Evolutionary conservation across 2,329 filamentous ascomycete species (phyloP), one percentile per base, ranked within the genome.

Genomic region (Pestalotiopsis sp.): DNA sequence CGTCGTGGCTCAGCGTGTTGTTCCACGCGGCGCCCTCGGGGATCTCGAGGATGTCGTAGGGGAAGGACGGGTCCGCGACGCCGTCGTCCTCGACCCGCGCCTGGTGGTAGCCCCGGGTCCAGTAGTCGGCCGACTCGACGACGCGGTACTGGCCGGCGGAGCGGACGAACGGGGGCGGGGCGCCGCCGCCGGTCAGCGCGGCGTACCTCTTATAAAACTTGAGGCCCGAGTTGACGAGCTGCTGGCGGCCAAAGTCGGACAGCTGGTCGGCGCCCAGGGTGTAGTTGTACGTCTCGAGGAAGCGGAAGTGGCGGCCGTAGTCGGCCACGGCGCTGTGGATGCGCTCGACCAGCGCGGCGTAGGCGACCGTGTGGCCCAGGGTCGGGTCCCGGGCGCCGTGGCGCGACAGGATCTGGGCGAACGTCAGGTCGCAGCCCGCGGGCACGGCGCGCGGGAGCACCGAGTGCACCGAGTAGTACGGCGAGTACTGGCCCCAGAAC

Each of bases 361-460:
- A 97, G 6, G 79, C 76, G 12, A 78, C 77, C 0, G 90, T 88
- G 82, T 95, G 97, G 72, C 83, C 82, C 12, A 82, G 75, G 0
- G 94, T 97, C 1, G 95, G 95, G 77, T 93, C 92, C 66, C 95
- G 88, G 49, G 93, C 93, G 62, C 94, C 95, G 77, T 98, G 95
- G 2, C 95, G 90, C 25, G 93, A 94, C 62, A 98, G 86, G 27
- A 95, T 83, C 75, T 95, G 92, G 1, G 87, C 95, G 79, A 97
- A 95, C 2, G 91, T 95, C 73, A 95, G 82, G 13, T 87, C 82
- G 80, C 95, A 98, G n/a, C 83, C 84, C 0, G 82, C 73, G 0
- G 94, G 94, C 0, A 92, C 82, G 7, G 83, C 82, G 6, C 85
- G 74, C 17, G 88, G 83, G 64, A 93, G 88, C 2, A 88, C 83